Evolutionary conservation across 2,329 filamentous ascomycete genomes (phyloP), one percentile per base, ranked within the genome.

Genomic region (Seiridium cupressi): DNA sequence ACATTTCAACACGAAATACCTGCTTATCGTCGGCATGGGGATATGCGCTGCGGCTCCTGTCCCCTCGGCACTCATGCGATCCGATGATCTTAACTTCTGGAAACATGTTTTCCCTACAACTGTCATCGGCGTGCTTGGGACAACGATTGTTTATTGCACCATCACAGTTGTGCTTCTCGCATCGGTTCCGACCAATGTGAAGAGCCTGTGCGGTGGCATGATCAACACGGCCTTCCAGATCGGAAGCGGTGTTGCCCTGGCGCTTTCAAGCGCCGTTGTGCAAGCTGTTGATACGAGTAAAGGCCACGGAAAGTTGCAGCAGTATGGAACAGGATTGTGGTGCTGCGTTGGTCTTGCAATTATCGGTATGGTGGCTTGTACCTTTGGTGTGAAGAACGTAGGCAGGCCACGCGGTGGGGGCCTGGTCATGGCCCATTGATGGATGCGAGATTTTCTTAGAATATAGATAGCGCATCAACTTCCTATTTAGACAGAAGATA

Each of bases 271-370:
- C 26, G 55, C 55, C 34, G 44, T 3, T 69, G 74, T 35, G 73
- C 76, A 77, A 57, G 72, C 71, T 3, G 73, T 76, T 3, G 74
- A 77, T 57, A 72, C 71, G 9, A 66, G 72, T 38, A 73, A 76
- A 51, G 73, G 72, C 3, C 74, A 71, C 56, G 63, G 60, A 1
- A 57, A 61, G 38, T 55, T 70, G 6, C 64, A 72, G 35, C 74
- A 78, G 60, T 78, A 78, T 51, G 65, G 68, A 8, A 78, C 73
- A 0, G 76, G 76, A 0, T 63, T 77, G 7, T 77, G 75, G 75
- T 78, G 76, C 46, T 77, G 75, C 44, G 72, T 73, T 7, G 76
- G 73, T 1, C 64, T 78, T 8, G 76, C 75, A 2, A 74, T 70
- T 0, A 57, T 78, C 4, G 75, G 75, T 0, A 61, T 78, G 32